A percentile compares a stretch with the other conserved stretches of the same genome.
These are phyloP conservation scores for Cyamopsis tetragonoloba DNA, from an alignment of 306 rosid species.

Conservation along the genomic window DNA sequence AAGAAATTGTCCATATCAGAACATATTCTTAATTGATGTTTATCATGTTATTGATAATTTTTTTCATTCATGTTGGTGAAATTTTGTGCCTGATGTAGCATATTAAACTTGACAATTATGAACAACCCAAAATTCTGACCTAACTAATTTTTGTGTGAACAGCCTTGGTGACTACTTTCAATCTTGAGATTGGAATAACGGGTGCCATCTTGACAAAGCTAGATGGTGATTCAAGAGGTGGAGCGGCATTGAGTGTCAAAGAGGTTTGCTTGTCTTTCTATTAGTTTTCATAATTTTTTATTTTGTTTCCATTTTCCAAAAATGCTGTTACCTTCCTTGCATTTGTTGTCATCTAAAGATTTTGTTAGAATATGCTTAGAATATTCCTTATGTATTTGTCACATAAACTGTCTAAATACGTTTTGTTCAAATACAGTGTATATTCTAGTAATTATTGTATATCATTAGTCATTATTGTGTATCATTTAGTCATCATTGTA, in stretches of 20 bases:
- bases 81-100: neutral
- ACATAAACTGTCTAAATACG: too few relatives aligned
- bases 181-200: constrained; percentile 93
- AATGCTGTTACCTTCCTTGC: neutral
- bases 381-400: too few relatives aligned
- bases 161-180: constrained; percentile 93
- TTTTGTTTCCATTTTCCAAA: constrained; percentile 1
- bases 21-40: neutral
- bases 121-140: constrained; percentile 15
- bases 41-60: constrained; percentile 9
- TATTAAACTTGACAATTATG: neutral
- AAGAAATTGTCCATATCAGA: constrained; percentile 6
- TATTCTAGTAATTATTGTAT: too few relatives aligned
- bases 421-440: too few relatives aligned
- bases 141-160: constrained; percentile 31
- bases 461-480: too few relatives aligned
- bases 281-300: neutral
- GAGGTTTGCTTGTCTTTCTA: constrained; percentile 54
- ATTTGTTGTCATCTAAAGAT: constrained; percentile 6
- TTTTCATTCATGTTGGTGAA: neutral
- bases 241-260: constrained; percentile 97
- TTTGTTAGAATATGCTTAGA: too few relatives aligned
- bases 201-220: constrained; percentile 99
- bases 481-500: too few relatives aligned
- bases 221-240: constrained; percentile 99